Conservation (phyloP, 768 basidiomycete species). For the Mycena epipterygia region DNA sequence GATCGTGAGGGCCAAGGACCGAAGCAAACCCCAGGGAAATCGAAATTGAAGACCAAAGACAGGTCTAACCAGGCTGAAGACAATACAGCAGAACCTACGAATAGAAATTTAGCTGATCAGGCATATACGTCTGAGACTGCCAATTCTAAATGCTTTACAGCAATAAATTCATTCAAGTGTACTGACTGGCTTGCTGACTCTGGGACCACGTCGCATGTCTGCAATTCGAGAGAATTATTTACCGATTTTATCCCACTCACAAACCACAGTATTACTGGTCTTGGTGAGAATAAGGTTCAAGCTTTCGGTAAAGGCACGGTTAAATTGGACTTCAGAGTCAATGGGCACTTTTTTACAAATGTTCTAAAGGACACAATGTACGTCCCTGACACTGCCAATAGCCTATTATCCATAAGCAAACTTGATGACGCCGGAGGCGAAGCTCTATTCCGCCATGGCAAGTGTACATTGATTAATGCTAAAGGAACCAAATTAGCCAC, state of each 20-base stretch:
- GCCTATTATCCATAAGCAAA: constrained; percentile 1
- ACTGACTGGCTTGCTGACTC: too few species aligned
- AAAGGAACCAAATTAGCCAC: constrained; percentile 3
- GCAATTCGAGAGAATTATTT: background rate
- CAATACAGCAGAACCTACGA: background rate
- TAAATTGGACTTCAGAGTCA: background rate
- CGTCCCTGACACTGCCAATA: background rate
- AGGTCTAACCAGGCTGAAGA: background rate
- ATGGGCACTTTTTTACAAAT: constrained; percentile 1
- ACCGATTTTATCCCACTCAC: constrained; percentile 1
- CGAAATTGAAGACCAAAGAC: background rate
- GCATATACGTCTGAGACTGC: background rate
- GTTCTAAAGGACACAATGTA: background rate
- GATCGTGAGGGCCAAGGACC: background rate
- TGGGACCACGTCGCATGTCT: too few species aligned
- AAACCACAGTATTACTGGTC: background rate
- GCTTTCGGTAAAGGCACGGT: constrained; percentile 1
- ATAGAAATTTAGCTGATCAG: background rate
- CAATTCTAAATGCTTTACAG: too few species aligned
- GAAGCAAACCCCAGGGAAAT: background rate
- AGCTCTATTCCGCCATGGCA: background rate
- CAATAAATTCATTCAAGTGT: too few species aligned
- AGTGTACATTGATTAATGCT: constrained; percentile 1
- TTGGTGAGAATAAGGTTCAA: constrained; percentile 5
- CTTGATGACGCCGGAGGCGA: constrained; percentile 11